Base-by-base conservation (phyloP, 73 alveolate genomes). In the Paramecium sexaurelia region DNA sequence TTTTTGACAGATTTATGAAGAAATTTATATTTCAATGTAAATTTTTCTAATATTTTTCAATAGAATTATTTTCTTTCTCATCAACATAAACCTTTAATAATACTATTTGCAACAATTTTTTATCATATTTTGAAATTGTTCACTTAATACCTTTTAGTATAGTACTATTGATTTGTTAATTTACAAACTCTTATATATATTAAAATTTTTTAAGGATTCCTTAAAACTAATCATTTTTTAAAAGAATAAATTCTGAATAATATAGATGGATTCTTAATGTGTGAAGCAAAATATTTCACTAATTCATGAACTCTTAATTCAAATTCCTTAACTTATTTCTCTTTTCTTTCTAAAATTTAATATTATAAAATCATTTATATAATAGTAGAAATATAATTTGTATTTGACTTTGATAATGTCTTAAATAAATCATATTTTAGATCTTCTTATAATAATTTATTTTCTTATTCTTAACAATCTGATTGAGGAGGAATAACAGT, bases 231-330 rank as follows among this genome's bases (percentile, higher is more conserved):
- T 35, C 55, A 51, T 51, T 51, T 51, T 51, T 17, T 71, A 33
- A 71, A 71, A 33, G 55, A 33, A 17, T 71, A 22, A 19, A 71
- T 35, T 71, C 56, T 71, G 35, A 71, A 33, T n/a, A 71, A 71
- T 5, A 71, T 71, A 1, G 37, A 33, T 3, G 86, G 86, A 20
- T 71, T 71, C 32, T 36, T 29, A 15, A 61, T 71, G 26, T 37
- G 32, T 33, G 55, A 27, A 20, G 35, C 57, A 36, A 71, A 71
- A 13, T 33, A 33, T 61, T 71, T 61, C 10, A 71, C 56, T 37
- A 71, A 71, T 36, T 71, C 86, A 71, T 33, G 86, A 29, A 71
- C 86, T 37, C 86, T 29, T 1, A 61, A 71, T 36, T 71, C 35
- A 33, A 71, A 71, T 71, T 71, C 86, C 29, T 33, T 24, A n/a